Base-by-base conservation (phyloP, 2,329 filamentous ascomycete species). In the Pestalotiopsis sp. region DNA sequence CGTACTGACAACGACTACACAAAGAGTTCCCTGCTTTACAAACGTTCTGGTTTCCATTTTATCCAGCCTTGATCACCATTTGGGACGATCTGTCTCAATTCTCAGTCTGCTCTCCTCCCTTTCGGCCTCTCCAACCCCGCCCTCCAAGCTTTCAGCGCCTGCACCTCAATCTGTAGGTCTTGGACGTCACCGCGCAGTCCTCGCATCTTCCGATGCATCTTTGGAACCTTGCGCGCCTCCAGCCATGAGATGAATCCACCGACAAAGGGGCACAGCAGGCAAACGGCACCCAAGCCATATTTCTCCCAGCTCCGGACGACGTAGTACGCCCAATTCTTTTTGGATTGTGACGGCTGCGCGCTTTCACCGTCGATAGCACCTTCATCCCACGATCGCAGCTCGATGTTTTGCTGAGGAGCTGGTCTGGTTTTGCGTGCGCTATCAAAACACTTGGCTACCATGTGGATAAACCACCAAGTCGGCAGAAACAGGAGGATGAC, bases 271-370 rank as follows among this genome's bases (percentile, higher is more conserved):
- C 38, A 45, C 38, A 52, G 12, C 20, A 64, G 25, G 40, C 61
- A 64, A 12, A 64, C 25, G 61, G 25, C 38, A 12, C 61, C 61
- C 61, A 41, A 23, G 9, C 61, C 61, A 12, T 64, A 64, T 6
- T 52, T 45, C 40, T 64, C 38, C 61, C 61, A 64, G 40, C 61
- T 64, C 23, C 40, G 36, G 11, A 64, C 61, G 13, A 52, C 61
- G 61, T 64, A 64, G 38, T 64, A 64, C 13, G 23, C 61, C 38
- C 61, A 64, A 31, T 40, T 36, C n/a, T 41, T 45, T 6, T 40
- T 25, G 25, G 59, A 12, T 11, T 14, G 27, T 23, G 27, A 36
- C 9, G 59, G 20, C 2, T 27, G 27, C 57, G 23, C 25, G 6
- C 13, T 40, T n/a, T n/a, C 59, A 13, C 31, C 31, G 59, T 27